A percentile compares a stretch with the other conserved stretches of the same genome.
phyloP scores from a whole-genome alignment of 768 basidiomycete genomes.

The Suillus occidentalis region DNA sequence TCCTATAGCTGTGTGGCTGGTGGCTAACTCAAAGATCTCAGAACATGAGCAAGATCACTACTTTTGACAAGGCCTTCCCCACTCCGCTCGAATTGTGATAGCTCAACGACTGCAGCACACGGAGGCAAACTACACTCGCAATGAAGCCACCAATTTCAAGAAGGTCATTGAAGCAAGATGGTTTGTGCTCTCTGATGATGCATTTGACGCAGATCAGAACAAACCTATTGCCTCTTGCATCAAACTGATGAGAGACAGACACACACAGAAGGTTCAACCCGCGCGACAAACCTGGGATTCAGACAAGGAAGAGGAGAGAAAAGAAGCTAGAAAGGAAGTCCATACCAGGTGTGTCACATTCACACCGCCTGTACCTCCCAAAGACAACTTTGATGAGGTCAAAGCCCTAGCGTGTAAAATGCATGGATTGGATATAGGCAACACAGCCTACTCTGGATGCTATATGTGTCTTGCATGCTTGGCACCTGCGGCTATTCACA shows the following conservation, averaged over 20 bases:
- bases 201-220: background rate
- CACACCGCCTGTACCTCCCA: no score
- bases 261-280: no score
- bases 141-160: background rate
- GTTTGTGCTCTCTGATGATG: constrained; percentile 7
- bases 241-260: background rate
- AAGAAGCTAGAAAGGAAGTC: background rate
- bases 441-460: no score
- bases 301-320: background rate
- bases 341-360: background rate
- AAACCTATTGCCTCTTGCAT: background rate
- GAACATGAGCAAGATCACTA: background rate
- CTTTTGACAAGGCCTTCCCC: background rate
- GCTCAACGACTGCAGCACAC: background rate
- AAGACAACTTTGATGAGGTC: no score
- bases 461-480: no score
- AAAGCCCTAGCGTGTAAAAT: no score
- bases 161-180: background rate
- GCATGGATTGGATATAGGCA: no score
- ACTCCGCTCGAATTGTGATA: background rate
- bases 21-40: constrained; percentile 5
- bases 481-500: no score
- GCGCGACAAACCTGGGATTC: background rate
- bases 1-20: background rate
- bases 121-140: background rate